These are phyloP conservation scores for Zymoseptoria crescenta DNA, from an alignment of 2,329 filamentous ascomycete genomes.

Conservation along the genomic window DNA sequence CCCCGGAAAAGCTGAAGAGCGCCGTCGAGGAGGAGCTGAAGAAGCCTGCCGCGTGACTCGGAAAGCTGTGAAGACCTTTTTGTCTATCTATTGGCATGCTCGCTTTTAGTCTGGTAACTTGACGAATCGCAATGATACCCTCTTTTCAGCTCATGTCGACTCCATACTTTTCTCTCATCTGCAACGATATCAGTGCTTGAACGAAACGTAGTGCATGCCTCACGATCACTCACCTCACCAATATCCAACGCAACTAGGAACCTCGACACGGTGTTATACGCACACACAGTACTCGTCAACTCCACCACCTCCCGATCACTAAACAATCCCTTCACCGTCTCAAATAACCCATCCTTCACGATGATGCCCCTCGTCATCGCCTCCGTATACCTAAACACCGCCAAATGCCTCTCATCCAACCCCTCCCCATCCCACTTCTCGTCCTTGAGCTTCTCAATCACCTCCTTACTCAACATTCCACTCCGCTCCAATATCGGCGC, in stretches of 20 bases:
- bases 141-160: conserved; percentile 21
- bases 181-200: background rate
- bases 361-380: conserved; percentile 72
- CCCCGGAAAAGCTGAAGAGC: conserved; percentile 72
- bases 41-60: conserved; percentile 4
- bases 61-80: background rate
- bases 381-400: conserved; percentile 66
- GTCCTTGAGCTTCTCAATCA: conserved; percentile 38
- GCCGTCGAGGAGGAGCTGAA: conserved; percentile 37
- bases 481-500: conserved; percentile 60
- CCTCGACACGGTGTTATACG: conserved; percentile 76
- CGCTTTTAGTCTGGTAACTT: background rate
- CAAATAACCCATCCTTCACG: conserved; percentile 63
- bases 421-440: conserved; percentile 30
- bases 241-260: conserved; percentile 76
- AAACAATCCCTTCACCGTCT: conserved; percentile 52
- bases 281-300: conserved; percentile 61
- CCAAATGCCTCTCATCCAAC: conserved; percentile 56
- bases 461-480: conserved; percentile 48
- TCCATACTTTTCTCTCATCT: conserved; percentile 30
- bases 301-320: conserved; percentile 69
- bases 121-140: background rate
- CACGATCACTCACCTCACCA: conserved; percentile 9
- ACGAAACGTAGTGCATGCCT: background rate
- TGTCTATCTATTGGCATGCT: background rate